Conservation (phyloP, 2,329 filamentous ascomycete species). For the Tolypocladium tundrense region DNA sequence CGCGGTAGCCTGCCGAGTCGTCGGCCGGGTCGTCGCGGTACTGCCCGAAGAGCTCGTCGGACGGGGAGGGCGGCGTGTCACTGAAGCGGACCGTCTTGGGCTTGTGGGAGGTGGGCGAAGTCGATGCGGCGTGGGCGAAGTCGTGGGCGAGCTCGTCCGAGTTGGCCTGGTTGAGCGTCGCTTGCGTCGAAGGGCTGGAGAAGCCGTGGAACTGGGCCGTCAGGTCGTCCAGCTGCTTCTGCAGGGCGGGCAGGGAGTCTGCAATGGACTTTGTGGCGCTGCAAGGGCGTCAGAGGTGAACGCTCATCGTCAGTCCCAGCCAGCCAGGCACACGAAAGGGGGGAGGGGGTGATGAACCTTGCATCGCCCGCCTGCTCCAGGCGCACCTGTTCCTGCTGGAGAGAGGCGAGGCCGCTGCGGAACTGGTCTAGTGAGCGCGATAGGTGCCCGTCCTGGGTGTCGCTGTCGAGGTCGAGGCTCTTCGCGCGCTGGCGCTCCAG, state of each 20-base stretch:
- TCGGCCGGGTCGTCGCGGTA: conserved; percentile 60
- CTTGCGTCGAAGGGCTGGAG: conserved; percentile 36
- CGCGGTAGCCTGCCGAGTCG: conserved; percentile 45
- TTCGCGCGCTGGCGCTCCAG: conserved; percentile 84
- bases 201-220: conserved; percentile 70
- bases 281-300: conserved; percentile 1
- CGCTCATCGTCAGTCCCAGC: neutral
- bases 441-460: conserved; percentile 80
- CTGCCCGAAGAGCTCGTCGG: conserved; percentile 37
- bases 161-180: conserved; percentile 51
- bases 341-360: conserved; percentile 28
- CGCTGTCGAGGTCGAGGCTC: conserved; percentile 66
- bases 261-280: conserved; percentile 39
- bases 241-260: conserved; percentile 58
- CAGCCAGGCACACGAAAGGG: neutral
- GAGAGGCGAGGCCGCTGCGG: conserved; percentile 62
- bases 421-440: conserved; percentile 81
- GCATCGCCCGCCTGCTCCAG: conserved; percentile 56
- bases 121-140: conserved; percentile 52
- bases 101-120: conserved; percentile 18
- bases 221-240: conserved; percentile 66
- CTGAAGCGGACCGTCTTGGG: conserved; percentile 81
- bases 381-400: conserved; percentile 54
- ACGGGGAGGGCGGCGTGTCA: conserved; percentile 42
- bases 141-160: conserved; percentile 50